Evolutionary conservation across 345 rosid genomes (phyloP).

Genomic region (Citrus mangshanensis): DNA sequence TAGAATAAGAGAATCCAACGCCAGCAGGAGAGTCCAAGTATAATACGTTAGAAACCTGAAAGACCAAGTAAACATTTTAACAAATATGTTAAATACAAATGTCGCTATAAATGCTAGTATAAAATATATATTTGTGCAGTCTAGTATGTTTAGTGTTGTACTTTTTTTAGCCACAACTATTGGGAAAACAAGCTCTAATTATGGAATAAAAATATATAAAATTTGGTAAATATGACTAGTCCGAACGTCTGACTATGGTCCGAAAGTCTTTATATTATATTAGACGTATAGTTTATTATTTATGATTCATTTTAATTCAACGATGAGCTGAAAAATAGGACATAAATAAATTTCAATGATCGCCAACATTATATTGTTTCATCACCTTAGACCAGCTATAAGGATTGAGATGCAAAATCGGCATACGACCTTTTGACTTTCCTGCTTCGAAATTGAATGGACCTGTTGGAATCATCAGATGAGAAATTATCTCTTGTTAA

Average conservation of each 20-base stretch:
- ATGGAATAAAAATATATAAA: background rate
- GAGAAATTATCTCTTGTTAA: background rate
- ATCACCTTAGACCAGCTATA: constrained; percentile 49
- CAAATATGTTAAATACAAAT: background rate
- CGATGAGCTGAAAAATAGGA: no score
- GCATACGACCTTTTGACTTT: constrained; percentile 20
- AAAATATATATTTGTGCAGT: background rate
- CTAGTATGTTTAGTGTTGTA: no score
- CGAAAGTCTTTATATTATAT: no score
- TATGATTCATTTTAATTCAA: no score
- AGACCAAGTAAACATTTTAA: background rate
- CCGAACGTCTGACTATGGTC: no score
- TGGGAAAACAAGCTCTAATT: background rate
- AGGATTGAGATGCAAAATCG: constrained; percentile 46
- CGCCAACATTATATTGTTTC: no score
- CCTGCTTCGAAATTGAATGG: constrained; percentile 49
- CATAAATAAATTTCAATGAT: no score
- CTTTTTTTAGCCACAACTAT: no score
- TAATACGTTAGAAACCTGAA: constrained; percentile 52
- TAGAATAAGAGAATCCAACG: constrained; percentile 50
- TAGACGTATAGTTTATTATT: no score
- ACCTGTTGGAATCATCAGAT: constrained; percentile 20
- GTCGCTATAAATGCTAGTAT: background rate
- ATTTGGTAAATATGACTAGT: no score
- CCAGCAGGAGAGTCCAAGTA: constrained; percentile 65